Evolutionary conservation across 2,329 filamentous ascomycete species (phyloP).

Genomic region (Diaporthe sp.): DNA sequence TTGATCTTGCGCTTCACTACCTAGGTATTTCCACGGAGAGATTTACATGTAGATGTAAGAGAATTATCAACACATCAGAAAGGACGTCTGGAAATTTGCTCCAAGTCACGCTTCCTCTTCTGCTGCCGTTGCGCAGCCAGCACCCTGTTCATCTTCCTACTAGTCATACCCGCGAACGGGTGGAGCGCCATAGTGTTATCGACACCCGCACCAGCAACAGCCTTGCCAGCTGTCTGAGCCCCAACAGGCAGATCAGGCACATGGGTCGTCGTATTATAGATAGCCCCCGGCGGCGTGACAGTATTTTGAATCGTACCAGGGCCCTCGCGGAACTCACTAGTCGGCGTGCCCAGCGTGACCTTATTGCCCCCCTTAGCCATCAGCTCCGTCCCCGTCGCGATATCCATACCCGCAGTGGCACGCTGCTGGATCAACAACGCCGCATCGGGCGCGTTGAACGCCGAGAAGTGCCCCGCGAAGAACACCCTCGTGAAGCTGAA

Average conservation of each 20-base stretch:
- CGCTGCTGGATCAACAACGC: constrained; percentile 61
- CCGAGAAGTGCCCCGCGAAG: constrained; percentile 66
- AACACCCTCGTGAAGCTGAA: constrained; percentile 69
- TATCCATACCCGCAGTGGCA: constrained; percentile 60
- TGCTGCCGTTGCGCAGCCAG: constrained; percentile 14
- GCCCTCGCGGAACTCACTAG: constrained; percentile 18
- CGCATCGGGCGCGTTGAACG: constrained; percentile 60
- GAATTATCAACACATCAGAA: background rate
- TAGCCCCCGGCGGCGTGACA: constrained; percentile 12
- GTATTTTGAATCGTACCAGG: background rate
- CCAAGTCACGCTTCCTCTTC: constrained; percentile 9
- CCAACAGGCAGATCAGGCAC: background rate
- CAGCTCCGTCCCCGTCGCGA: constrained; percentile 54
- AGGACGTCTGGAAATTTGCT: background rate
- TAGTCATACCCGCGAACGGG: constrained; percentile 7
- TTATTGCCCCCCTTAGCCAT: background rate
- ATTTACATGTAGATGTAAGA: background rate
- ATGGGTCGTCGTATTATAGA: constrained; percentile 4
- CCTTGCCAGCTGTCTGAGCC: background rate
- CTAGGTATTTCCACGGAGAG: background rate
- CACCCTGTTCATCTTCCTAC: constrained; percentile 18
- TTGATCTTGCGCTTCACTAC: too few relatives aligned
- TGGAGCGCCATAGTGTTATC: background rate
- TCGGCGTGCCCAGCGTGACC: constrained; percentile 12
- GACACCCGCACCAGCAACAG: background rate